phyloP scores from a whole-genome alignment of 805 yeast species.

The Cyberlindnera nakhonratchasimensis region DNA sequence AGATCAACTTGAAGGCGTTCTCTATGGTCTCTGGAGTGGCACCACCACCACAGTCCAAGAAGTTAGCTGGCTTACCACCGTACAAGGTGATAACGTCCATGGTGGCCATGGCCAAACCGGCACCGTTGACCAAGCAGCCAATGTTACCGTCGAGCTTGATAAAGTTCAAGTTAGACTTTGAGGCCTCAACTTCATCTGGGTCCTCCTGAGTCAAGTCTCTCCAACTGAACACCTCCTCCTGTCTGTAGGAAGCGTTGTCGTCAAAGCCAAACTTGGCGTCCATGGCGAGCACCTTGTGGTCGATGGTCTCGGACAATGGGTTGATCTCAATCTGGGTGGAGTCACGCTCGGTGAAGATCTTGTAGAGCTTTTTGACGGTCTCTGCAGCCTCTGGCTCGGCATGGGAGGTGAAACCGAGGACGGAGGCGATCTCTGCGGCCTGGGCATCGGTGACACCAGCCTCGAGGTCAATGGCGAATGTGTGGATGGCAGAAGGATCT shows the following conservation, averaged over 20 bases:
- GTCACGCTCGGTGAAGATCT: slow-evolving; percentile 86
- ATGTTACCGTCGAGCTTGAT: slow-evolving; percentile 98
- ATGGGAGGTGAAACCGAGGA: slow-evolving; percentile 73
- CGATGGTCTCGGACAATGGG: slow-evolving; percentile 92
- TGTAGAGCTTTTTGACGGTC: slow-evolving; percentile 80
- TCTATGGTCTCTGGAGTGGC: slow-evolving; percentile 98
- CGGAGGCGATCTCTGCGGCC: slow-evolving; percentile 73
- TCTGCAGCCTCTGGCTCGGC: slow-evolving; percentile 86
- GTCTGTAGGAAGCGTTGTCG: slow-evolving; percentile 94
- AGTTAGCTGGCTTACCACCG: slow-evolving; percentile 99
- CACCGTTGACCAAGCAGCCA: slow-evolving; percentile 99
- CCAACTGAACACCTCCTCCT: slow-evolving; percentile 91
- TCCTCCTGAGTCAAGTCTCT: slow-evolving; percentile 98
- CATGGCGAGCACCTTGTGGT: slow-evolving; percentile 91
- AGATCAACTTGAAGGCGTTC: slow-evolving; percentile 90
- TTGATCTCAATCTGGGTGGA: slow-evolving; percentile 98
- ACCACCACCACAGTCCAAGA: slow-evolving; percentile 99
- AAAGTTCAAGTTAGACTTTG: slow-evolving; percentile 86
- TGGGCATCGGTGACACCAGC: slow-evolving; percentile 75
- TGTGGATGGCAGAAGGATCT: slow-evolving; percentile 88
- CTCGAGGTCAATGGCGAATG: slow-evolving; percentile 73
- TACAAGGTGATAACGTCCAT: slow-evolving; percentile 98
- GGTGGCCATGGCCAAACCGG: slow-evolving; percentile 99
- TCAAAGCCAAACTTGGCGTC: slow-evolving; percentile 99
- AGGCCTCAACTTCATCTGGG: slow-evolving; percentile 92